A percentile compares a stretch with the other conserved stretches of the same genome.
Conservation (phyloP, 495 filamentous ascomycete species). For the Talaromyces nanjingensis region DNA sequence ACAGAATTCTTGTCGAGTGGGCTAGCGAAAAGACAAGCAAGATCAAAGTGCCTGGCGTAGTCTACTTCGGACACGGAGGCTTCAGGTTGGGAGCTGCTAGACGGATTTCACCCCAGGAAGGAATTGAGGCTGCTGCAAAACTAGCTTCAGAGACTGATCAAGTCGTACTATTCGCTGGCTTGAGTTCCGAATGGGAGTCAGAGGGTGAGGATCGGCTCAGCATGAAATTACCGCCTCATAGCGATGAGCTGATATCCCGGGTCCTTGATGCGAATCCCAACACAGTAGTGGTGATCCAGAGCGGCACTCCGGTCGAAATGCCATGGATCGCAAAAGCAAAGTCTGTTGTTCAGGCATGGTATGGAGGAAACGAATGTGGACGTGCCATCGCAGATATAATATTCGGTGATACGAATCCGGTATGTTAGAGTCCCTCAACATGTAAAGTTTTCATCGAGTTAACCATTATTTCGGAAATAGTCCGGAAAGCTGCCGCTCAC, state of each 20-base stretch:
- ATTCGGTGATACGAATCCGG: slow-evolving; percentile 47
- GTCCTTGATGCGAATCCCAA: slow-evolving; percentile 65
- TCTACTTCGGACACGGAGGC: slow-evolving; percentile 60
- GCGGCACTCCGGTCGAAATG: slow-evolving; percentile 79
- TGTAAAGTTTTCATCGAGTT: background rate
- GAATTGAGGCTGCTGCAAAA: slow-evolving; percentile 54
- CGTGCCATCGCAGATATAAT: slow-evolving; percentile 55
- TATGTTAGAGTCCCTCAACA: background rate
- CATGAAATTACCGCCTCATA: slow-evolving; percentile 74
- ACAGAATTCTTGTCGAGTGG: background rate
- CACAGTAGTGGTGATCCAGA: slow-evolving; percentile 74
- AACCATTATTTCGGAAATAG: background rate
- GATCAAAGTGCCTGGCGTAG: slow-evolving; percentile 38
- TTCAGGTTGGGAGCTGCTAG: slow-evolving; percentile 72
- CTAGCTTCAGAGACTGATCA: slow-evolving; percentile 60
- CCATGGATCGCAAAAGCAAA: slow-evolving; percentile 65
- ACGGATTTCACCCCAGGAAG: slow-evolving; percentile 57
- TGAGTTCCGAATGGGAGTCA: slow-evolving; percentile 82
- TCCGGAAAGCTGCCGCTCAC: slow-evolving; percentile 50
- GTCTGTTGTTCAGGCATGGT: slow-evolving; percentile 68
- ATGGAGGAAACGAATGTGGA: slow-evolving; percentile 59
- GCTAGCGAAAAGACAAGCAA: slow-evolving; percentile 28
- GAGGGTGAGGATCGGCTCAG: slow-evolving; percentile 75
- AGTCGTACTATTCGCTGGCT: slow-evolving; percentile 70
- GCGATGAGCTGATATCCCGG: slow-evolving; percentile 64